Evolutionary conservation across 1,284 basidiomycete species (phyloP), one percentile per base, ranked within the genome.

Genomic region (Acaromyces ingoldii): DNA sequence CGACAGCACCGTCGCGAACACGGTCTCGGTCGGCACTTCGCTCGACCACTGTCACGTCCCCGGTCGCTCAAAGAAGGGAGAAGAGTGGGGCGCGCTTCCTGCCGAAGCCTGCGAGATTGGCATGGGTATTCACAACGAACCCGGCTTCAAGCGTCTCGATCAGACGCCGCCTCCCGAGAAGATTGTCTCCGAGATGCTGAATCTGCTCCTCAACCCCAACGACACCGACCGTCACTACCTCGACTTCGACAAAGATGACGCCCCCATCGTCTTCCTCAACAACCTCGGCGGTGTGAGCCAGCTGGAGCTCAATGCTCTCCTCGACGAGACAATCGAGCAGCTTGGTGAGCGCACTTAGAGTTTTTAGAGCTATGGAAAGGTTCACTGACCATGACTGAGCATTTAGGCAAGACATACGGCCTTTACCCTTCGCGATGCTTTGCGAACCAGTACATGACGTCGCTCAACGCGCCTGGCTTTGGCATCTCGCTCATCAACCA

Each of bases 21-120:
- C 82, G 19, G 78, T 78, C 13, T 82, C 81, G 51, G 73, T 83
- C 9, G 82, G 81, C 6, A 79, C 81, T 26, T 81, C 80, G 30
- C 70, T 83, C 30, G 82, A 79, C 40, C 82, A 83, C 67, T 83
- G 82, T 62, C 82, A 83, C 63, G 79, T 83, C 38, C 82, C 81
- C 11, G 81, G 82, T 15, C 71, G 80, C 7, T 63, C 65, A 38
- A 71, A 70, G 50, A 59, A 60, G 26, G 58, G 43, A 17, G 70
- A 70, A 49, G 63, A 66, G 43, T 66, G 72, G 10, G 70, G 65
- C 28, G 68, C 70, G 15, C 64, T 76, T 22, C 58, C 57, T 7
- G 69, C 70, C 3, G 72, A 71, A 2, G 77, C 78, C 31, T 79
- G 78, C 49, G 82, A 83, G 63, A 71, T 83, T 28, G 82, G 82